Percentiles rank a stretch among this genome's conserved stretches.
phyloP scores from a whole-genome alignment of 139 green algal species.

The Edaphochlamys debaryana region DNA sequence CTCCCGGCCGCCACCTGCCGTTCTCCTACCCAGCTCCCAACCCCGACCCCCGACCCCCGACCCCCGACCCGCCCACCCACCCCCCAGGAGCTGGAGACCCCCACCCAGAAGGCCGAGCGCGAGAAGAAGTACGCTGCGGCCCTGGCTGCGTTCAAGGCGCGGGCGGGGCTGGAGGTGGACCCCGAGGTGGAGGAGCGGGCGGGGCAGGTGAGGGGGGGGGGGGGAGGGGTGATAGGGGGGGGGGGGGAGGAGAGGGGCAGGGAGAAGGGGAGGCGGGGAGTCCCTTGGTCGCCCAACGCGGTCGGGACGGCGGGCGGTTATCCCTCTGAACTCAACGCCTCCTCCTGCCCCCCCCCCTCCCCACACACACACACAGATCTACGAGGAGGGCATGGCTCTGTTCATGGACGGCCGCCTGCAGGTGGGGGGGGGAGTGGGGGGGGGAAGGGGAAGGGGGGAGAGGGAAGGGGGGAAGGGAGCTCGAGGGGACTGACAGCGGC shows the following conservation, averaged over 20 bases:
- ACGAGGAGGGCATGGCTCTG: slow-evolving; percentile 49
- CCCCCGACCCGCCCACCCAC: background rate
- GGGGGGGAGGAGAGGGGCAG: no score
- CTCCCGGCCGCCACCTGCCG: no score
- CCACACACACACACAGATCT: background rate
- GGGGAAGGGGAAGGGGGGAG: no score
- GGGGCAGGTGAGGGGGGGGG: background rate
- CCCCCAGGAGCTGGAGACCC: slow-evolving; percentile 53
- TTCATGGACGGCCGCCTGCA: slow-evolving; percentile 47
- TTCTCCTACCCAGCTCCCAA: background rate
- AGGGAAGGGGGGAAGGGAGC: no score
- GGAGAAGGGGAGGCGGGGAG: no score
- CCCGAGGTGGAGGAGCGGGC: slow-evolving; percentile 51
- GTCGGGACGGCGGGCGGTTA: no score
- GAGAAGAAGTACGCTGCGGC: slow-evolving; percentile 47
- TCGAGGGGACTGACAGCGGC: no score
- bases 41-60: background rate
- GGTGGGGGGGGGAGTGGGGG: no score
- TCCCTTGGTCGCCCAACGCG: no score
- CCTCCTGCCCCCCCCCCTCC: background rate
- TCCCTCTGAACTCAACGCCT: no score
- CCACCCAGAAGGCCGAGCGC: slow-evolving; percentile 43
- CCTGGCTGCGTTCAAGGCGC: slow-evolving; percentile 45
- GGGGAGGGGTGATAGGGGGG: background rate
- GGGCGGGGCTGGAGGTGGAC: slow-evolving; percentile 70